Evolutionary conservation across 352 stramenopile species (phyloP).

Genomic region (Aphanomyces astaci): DNA sequence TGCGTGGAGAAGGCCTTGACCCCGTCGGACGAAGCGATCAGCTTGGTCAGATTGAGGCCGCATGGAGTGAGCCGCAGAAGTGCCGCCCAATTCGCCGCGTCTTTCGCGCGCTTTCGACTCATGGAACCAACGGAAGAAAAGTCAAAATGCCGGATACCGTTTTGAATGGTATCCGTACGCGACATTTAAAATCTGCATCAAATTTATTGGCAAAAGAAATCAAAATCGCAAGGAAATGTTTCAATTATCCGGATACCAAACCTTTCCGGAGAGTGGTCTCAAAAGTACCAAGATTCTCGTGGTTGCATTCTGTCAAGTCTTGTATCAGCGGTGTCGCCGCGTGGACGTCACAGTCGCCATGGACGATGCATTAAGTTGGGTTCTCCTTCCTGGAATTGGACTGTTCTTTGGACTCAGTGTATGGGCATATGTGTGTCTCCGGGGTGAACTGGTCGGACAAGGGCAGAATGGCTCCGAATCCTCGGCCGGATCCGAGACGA

Average conservation of each 20-base stretch:
- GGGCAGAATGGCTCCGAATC: slow-evolving; percentile 35
- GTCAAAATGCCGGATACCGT: no score
- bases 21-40: slow-evolving; percentile 1
- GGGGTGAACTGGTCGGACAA: slow-evolving; percentile 21
- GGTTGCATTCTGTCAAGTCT: neutral
- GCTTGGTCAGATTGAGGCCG: slow-evolving; percentile 15
- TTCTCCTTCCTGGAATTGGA: slow-evolving; percentile 17
- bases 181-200: no score
- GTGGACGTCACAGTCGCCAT: neutral
- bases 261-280: neutral
- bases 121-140: no score
- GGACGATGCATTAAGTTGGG: slow-evolving; percentile 14
- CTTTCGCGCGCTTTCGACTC: neutral
- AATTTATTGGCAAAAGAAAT: no score
- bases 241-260: slow-evolving; percentile 1
- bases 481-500: slow-evolving; percentile 68
- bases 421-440: slow-evolving; percentile 9
- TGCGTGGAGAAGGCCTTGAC: slow-evolving; percentile 10
- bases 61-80: slow-evolving; percentile 10
- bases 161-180: no score
- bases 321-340: neutral
- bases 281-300: neutral
- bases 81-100: slow-evolving; percentile 5
- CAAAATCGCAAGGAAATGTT: no score
- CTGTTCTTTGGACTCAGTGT: slow-evolving; percentile 19